Conservation (phyloP, 441 rosid species). For the Adansonia gregorii region DNA sequence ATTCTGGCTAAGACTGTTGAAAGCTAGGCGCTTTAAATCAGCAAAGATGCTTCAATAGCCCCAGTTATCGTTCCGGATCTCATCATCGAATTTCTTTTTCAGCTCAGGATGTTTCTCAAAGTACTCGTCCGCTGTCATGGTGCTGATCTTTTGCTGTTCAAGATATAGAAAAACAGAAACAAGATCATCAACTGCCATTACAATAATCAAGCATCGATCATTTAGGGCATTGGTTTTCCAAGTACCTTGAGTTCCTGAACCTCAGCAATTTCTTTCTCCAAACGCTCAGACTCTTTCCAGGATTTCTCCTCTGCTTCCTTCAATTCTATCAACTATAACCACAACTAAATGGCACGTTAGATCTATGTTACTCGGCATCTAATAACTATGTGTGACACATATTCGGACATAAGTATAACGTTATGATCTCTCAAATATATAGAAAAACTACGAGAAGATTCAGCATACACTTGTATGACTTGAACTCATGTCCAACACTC, state of each 20-base stretch:
- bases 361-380: too few species aligned
- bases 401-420: too few species aligned
- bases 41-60: constrained; percentile 59
- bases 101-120: constrained; percentile 94
- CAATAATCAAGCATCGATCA: too few species aligned
- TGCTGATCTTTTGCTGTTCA: constrained; percentile 66
- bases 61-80: constrained; percentile 88
- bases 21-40: constrained; percentile 14
- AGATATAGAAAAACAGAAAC: neutral
- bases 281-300: constrained; percentile 70
- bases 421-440: too few species aligned
- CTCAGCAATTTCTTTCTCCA: constrained; percentile 83
- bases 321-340: constrained; percentile 69
- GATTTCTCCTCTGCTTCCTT: constrained; percentile 86
- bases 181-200: neutral
- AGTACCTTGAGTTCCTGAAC: constrained; percentile 84
- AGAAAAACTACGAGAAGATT: too few species aligned
- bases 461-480: too few species aligned
- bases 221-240: neutral
- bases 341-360: constrained; percentile 9
- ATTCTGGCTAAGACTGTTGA: neutral
- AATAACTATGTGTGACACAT: too few species aligned
- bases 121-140: constrained; percentile 99
- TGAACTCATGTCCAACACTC: too few species aligned
- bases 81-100: constrained; percentile 94